These are phyloP conservation scores for Eimeria acervulina DNA, from an alignment of 169 alveolate genomes.

Conservation along the genomic window DNA sequence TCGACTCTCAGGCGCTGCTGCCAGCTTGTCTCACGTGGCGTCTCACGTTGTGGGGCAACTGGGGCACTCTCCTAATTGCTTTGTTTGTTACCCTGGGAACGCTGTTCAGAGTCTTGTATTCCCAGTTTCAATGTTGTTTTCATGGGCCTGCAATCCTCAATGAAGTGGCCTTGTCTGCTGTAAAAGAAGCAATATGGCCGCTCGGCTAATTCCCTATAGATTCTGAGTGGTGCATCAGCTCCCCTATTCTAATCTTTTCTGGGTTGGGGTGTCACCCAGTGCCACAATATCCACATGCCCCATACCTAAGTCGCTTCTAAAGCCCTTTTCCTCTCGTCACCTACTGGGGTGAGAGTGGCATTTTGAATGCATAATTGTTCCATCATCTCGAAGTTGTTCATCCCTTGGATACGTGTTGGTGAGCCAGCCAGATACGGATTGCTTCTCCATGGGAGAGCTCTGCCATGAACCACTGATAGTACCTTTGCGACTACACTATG, in stretches of 20 bases:
- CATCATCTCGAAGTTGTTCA: not conserved
- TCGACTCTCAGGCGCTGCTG: not conserved
- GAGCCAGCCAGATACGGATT: not conserved
- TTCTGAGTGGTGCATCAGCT: no score
- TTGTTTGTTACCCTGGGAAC: not conserved
- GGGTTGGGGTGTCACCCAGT: not conserved
- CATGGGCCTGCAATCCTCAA: not conserved
- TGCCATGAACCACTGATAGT: not conserved
- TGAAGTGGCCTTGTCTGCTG: not conserved
- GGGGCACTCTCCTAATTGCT: not conserved
- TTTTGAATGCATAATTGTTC: not conserved
- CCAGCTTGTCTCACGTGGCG: not conserved
- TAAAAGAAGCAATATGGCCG: not conserved
- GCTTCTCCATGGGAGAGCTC: not conserved
- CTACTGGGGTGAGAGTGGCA: not conserved
- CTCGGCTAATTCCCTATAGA: not conserved
- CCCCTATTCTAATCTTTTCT: no score
- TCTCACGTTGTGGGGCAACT: not conserved
- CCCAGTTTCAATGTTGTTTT: not conserved
- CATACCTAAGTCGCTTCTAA: not conserved
- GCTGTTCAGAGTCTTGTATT: not conserved
- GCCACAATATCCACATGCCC: not conserved
- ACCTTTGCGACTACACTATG: not conserved
- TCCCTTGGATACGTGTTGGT: not conserved
- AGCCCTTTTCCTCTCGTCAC: not conserved